A percentile compares a stretch with the other conserved stretches of the same genome.
Conservation (phyloP, 352 stramenopile species). For the Phytopythium helicoides region DNA sequence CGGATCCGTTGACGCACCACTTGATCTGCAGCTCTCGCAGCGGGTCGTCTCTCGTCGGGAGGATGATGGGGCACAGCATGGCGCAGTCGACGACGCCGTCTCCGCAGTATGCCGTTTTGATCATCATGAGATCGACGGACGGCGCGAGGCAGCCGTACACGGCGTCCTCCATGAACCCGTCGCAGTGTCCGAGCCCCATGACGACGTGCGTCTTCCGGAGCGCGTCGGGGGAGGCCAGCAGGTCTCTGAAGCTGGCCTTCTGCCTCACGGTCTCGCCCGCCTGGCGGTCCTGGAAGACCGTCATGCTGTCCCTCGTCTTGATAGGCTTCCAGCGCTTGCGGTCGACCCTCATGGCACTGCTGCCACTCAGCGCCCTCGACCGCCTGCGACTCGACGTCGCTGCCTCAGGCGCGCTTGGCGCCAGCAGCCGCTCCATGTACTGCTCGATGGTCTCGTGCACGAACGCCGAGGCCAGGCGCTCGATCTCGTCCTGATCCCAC, state of each 20-base stretch:
- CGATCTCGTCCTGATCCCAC: conserved; percentile 20
- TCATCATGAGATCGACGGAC: conserved; percentile 44
- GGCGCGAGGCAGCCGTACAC: conserved; percentile 50
- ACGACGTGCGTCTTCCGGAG: conserved; percentile 28
- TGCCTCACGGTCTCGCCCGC: conserved; percentile 18
- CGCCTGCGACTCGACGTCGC: background rate
- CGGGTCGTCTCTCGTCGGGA: conserved; percentile 27
- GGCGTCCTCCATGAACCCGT: conserved; percentile 44
- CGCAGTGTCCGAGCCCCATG: conserved; percentile 28
- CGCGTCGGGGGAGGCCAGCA: conserved; percentile 16
- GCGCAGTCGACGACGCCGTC: conserved; percentile 44
- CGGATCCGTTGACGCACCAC: conserved; percentile 45
- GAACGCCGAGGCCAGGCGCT: conserved; percentile 22
- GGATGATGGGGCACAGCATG: conserved; percentile 31
- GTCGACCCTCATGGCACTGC: conserved; percentile 11
- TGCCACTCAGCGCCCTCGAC: conserved; percentile 3
- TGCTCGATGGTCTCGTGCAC: conserved; percentile 29
- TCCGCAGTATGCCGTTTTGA: conserved; percentile 49
- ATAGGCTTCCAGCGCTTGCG: conserved; percentile 31
- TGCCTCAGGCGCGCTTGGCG: background rate
- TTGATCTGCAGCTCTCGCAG: conserved; percentile 41
- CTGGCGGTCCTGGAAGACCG: conserved; percentile 20
- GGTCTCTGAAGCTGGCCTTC: conserved; percentile 23
- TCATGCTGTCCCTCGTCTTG: conserved; percentile 25
- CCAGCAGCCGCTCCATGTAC: conserved; percentile 25